These are phyloP conservation scores for Magnaporthiopsis rhizophila DNA, from an alignment of 2,329 filamentous ascomycete genomes.

Conservation along the genomic window DNA sequence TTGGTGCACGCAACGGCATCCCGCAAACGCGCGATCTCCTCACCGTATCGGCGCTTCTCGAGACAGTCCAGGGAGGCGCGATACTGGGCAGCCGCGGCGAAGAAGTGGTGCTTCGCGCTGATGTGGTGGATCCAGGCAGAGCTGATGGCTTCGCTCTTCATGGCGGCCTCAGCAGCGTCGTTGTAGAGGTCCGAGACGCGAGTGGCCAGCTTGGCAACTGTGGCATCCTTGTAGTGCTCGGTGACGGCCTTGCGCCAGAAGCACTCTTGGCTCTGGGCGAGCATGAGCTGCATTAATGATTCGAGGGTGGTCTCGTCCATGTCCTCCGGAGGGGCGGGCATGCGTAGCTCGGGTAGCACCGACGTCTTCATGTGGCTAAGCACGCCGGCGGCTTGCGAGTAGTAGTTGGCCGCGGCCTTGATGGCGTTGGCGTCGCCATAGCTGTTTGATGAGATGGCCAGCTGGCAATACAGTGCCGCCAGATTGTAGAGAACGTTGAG, in stretches of 20 bases:
- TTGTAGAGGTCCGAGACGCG: slow-evolving; percentile 87
- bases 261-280: slow-evolving; percentile 93
- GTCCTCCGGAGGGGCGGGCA: slow-evolving; percentile 79
- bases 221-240: slow-evolving; percentile 85
- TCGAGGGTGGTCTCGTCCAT: slow-evolving; percentile 88
- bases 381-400: slow-evolving; percentile 79
- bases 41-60: slow-evolving; percentile 90
- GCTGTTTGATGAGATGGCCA: slow-evolving; percentile 72
- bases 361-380: slow-evolving; percentile 68
- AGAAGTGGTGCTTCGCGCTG: slow-evolving; percentile 94
- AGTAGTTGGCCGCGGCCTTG: slow-evolving; percentile 83
- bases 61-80: slow-evolving; percentile 83
- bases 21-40: slow-evolving; percentile 79
- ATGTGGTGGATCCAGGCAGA: slow-evolving; percentile 97
- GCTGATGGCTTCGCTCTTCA: slow-evolving; percentile 83
- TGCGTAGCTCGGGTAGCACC: slow-evolving; percentile 74
- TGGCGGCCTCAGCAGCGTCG: slow-evolving; percentile 72
- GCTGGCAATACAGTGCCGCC: slow-evolving; percentile 84
- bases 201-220: slow-evolving; percentile 84
- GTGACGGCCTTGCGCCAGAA: slow-evolving; percentile 98
- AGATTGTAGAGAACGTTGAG: slow-evolving; percentile 92
- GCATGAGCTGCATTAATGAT: slow-evolving; percentile 71
- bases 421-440: slow-evolving; percentile 63
- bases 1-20: slow-evolving; percentile 78
- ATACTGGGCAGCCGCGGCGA: slow-evolving; percentile 91